Evolutionary conservation across 345 rosid species (phyloP), one percentile per base, ranked within the genome.

Genomic region (Lepidium didymum): DNA sequence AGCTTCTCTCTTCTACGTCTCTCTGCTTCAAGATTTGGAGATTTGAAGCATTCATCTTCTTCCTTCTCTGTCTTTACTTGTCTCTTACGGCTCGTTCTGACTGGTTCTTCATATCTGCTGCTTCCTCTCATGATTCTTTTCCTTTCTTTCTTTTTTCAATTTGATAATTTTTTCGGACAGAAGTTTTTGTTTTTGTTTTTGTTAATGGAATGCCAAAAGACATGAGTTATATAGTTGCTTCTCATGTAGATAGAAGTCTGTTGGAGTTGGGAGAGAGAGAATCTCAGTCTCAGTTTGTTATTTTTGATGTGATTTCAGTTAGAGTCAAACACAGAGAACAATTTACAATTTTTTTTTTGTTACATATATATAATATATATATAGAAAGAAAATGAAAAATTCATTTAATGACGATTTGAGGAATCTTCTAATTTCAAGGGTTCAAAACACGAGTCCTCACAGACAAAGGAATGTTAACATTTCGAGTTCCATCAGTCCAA

Each of bases 21-120:
- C 84, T 94, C 97, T 0, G 96, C 91, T 4, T 75, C 40, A 33
- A 94, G 97, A 68, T 94, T 89, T 81, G 82, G 83, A 19, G 95
- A 91, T 74, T 78, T 89, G 82, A 25, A 88, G 19, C 25, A 65
- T 10, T 27, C 54, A 25, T 72, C 57, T 1, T 64, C 70, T 8
- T 16, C 60, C 64, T 75, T 77, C 33, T 43, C 68, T 33, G 67
- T 35, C 9, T 64, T 78, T 59, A 74, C 66, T 64, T 80, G 79
- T 55, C 75, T 78, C 55, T 62, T 83, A 80, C 86, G 84, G 80
- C 11, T 61, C 6, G 6, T 46, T 40, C 8, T 73, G 4, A 29
- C 45, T 19, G 62, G 67, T 56, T 56, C 79, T 66, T 67, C 54
- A 54, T 42, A 38, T 19, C 1, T 37, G 66, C 56, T 67, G 66